Percentiles rank a stretch among this genome's conserved stretches.
Conservation (phyloP, 2,329 filamentous ascomycete genomes). For the Westerdykella ornata region DNA sequence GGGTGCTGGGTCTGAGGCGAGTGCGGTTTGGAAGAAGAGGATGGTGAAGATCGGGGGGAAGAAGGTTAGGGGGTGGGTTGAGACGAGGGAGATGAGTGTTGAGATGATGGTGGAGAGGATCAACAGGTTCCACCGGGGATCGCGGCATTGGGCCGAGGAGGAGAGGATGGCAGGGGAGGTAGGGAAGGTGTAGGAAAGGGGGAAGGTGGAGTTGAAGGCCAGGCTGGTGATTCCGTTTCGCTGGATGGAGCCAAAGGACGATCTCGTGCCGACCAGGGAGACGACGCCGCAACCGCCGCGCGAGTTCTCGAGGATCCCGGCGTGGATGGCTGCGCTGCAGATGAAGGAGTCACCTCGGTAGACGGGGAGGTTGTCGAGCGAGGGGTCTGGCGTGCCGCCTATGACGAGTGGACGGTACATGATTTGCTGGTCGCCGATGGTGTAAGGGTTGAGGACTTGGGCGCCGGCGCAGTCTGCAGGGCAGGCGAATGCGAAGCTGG, state of each 20-base stretch:
- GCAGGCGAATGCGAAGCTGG: conserved; percentile 50
- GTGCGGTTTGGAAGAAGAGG: conserved; percentile 31
- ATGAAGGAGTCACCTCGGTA: conserved; percentile 37
- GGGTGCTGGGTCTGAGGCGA: conserved; percentile 33
- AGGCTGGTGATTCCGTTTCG: conserved; percentile 30
- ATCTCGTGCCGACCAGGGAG: conserved; percentile 20
- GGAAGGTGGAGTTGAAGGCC: conserved; percentile 30
- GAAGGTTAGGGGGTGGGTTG: conserved; percentile 25
- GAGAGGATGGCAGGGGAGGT: conserved; percentile 8
- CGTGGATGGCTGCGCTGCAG: conserved; percentile 34
- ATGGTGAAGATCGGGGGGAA: conserved; percentile 26
- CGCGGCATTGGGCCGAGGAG: conserved; percentile 21
- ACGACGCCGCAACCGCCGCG: conserved; percentile 33
- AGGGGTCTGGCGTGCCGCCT: conserved; percentile 48
- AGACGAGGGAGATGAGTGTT: conserved; percentile 25
- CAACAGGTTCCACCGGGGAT: conserved; percentile 32
- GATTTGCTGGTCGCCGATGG: conserved; percentile 54
- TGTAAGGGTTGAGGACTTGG: conserved; percentile 45
- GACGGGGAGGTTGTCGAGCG: conserved; percentile 10
- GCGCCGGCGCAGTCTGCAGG: conserved; percentile 48
- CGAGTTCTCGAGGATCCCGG: conserved; percentile 22
- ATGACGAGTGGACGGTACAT: conserved; percentile 60
- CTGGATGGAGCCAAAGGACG: conserved; percentile 15
- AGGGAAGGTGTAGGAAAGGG: conserved; percentile 30
- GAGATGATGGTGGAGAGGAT: conserved; percentile 30